These are phyloP conservation scores for Mycothermus thermophilus DNA, from an alignment of 495 filamentous ascomycete species.

Conservation along the genomic window DNA sequence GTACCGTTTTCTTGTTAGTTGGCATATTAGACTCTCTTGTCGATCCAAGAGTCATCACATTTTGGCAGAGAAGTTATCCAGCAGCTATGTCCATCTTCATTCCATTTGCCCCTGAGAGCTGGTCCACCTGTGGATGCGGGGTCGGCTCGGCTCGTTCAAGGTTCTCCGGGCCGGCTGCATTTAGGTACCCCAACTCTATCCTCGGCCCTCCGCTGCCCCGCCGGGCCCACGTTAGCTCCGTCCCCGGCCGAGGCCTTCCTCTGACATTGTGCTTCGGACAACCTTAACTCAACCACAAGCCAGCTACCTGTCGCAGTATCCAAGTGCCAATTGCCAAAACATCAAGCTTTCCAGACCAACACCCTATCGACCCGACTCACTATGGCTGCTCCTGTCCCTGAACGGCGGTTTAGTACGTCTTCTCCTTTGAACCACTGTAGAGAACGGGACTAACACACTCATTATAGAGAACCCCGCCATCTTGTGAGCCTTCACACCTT, in stretches of 20 bases:
- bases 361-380: constrained; percentile 2
- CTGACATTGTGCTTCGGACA: background rate
- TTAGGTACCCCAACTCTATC: constrained; percentile 8
- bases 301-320: too few species aligned
- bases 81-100: constrained; percentile 1
- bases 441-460: constrained; percentile 5
- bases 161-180: constrained; percentile 5
- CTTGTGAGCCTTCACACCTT: constrained; percentile 38
- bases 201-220: constrained; percentile 5
- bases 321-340: too few species aligned
- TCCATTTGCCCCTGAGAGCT: background rate
- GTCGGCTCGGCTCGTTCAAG: constrained; percentile 4
- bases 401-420: constrained; percentile 28
- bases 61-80: too few species aligned
- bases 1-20: too few species aligned
- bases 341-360: background rate
- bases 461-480: constrained; percentile 49
- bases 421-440: background rate
- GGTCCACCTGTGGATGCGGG: constrained; percentile 7
- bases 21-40: too few species aligned
- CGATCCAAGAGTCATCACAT: too few species aligned
- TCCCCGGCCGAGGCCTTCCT: background rate
- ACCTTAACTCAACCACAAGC: too few species aligned
- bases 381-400: constrained; percentile 18
- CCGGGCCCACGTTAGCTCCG: constrained; percentile 3